A percentile compares a stretch with the other conserved stretches of the same genome.
These are phyloP conservation scores for Entamoeba invadens DNA, from an alignment of 208 protist species.

Conservation along the genomic window DNA sequence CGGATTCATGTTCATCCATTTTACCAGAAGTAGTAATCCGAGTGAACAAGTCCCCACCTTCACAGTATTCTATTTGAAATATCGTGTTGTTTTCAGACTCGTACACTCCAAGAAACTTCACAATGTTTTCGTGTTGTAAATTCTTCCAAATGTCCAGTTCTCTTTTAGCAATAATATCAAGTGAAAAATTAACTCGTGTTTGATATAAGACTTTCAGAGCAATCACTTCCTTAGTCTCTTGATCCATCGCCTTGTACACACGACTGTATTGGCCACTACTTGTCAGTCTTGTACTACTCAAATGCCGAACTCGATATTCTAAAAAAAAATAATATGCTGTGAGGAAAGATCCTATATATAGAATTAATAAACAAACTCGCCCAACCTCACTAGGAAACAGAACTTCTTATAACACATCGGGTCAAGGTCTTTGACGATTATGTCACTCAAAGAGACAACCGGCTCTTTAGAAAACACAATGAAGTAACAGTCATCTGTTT, in stretches of 20 bases:
- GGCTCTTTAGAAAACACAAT: background rate
- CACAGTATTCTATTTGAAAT: background rate
- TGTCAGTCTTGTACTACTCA: too few relatives aligned
- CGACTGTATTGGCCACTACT: background rate
- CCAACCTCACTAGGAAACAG: background rate
- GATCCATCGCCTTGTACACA: slow-evolving; percentile 6
- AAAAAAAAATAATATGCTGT: too few relatives aligned
- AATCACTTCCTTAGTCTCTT: slow-evolving; percentile 18
- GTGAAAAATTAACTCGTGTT: slow-evolving; percentile 30
- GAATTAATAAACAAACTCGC: background rate
- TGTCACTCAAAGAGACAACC: background rate
- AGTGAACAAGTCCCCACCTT: background rate
- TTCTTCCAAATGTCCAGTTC: slow-evolving; percentile 1
- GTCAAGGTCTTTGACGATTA: background rate
- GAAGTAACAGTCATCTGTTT: background rate
- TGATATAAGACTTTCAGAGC: slow-evolving; percentile 50
- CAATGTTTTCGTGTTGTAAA: background rate
- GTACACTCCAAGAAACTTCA: background rate
- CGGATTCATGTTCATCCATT: background rate
- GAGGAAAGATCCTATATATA: too few relatives aligned
- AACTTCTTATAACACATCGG: background rate
- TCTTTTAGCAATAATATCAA: slow-evolving; percentile 33
- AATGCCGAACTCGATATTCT: too few relatives aligned
- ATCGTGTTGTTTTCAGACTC: background rate
- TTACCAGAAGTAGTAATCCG: background rate